Percentiles rank a stretch among this genome's conserved stretches.
Evolutionary conservation across 2,329 filamentous ascomycete genomes (phyloP).

Genomic region (Alternaria sp.): DNA sequence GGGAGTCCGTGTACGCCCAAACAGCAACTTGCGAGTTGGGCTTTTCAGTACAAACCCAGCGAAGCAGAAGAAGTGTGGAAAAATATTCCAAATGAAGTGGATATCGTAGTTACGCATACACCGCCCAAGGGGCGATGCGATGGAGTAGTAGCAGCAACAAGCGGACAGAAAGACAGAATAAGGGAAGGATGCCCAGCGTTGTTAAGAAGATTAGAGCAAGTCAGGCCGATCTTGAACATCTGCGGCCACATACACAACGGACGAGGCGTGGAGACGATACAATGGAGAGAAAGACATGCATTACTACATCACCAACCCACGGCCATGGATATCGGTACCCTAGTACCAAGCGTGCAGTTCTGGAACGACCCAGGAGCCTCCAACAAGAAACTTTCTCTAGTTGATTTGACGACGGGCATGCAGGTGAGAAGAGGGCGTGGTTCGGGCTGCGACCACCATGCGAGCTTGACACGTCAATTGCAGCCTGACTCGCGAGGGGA

Average conservation of each 20-base stretch:
- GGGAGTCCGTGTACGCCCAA: conserved; percentile 71
- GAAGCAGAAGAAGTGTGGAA: conserved; percentile 62
- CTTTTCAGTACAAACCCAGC: conserved; percentile 66
- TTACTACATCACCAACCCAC: conserved; percentile 2
- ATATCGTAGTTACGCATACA: conserved; percentile 75
- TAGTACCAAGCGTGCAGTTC: conserved; percentile 52
- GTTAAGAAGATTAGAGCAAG: conserved; percentile 62
- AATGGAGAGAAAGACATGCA: conserved; percentile 60
- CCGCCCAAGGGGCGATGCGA: conserved; percentile 69
- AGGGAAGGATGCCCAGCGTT: conserved; percentile 67
- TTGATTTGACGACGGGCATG: conserved; percentile 61
- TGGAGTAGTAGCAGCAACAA: conserved; percentile 13
- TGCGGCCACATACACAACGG: conserved; percentile 77
- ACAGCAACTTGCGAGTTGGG: conserved; percentile 63
- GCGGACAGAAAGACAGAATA: conserved; percentile 24
- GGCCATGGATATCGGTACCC: conserved; percentile 36
- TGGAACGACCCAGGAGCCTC: conserved; percentile 67
- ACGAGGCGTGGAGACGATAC: conserved; percentile 67
- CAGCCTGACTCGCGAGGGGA: conserved; percentile 17
- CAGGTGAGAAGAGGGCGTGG: conserved; percentile 44
- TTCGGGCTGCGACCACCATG: conserved; percentile 34
- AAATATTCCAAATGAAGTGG: conserved; percentile 65
- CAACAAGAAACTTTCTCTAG: conserved; percentile 67
- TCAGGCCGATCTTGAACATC: conserved; percentile 69
- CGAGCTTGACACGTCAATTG: conserved; percentile 36